Evolutionary conservation across 805 yeast species (phyloP), one percentile per base, ranked within the genome.

Genomic region (Blastobotrys robertii): DNA sequence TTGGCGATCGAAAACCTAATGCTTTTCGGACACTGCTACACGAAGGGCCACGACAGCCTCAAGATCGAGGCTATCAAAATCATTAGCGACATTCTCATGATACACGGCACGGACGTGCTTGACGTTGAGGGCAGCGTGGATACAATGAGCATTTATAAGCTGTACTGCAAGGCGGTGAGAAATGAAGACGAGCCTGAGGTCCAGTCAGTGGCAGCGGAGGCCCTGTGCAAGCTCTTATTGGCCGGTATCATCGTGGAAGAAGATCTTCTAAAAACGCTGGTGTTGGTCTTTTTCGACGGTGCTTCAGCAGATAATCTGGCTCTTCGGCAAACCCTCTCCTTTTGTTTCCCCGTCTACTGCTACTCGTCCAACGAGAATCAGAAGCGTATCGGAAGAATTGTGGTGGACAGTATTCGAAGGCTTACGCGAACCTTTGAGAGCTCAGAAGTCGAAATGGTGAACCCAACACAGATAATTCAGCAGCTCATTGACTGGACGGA

Each of bases 401-500:
- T 57, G 22, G 44, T 58, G 40, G 47, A 55, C 37, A 46, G 48
- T 16, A 16, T 52, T 33, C 39, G 67, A 43, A 67, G 92, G 52
- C 59, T 83, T 46, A 74, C 76, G 50, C 65, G 60, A 33, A 50
- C 55, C 25, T 63, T 65, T 62, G 62, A 59, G 5, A 55, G 64
- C 7, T 63, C 63, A 16, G 57, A 54, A 10, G 58, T 56, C 7
- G 59, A 57, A 12, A 50, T 54, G 38, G 48, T 59, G 2, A 44
- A 64, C 3, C 81, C 85, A 0, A 63, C 70, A 9, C 66, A 67
- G 8, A 73, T 83, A 2, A 63, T 81, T 29, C 86, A 79, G 49
- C 94, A 84, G 53, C 61, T 90, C 38, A 66, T 82, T 16, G 76
- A 78, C 54, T 85, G 96, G 95, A 81, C 94, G 13, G 90, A 86